Evolutionary conservation across 805 yeast species (phyloP).

Genomic region (Candida dajiaensis): DNA sequence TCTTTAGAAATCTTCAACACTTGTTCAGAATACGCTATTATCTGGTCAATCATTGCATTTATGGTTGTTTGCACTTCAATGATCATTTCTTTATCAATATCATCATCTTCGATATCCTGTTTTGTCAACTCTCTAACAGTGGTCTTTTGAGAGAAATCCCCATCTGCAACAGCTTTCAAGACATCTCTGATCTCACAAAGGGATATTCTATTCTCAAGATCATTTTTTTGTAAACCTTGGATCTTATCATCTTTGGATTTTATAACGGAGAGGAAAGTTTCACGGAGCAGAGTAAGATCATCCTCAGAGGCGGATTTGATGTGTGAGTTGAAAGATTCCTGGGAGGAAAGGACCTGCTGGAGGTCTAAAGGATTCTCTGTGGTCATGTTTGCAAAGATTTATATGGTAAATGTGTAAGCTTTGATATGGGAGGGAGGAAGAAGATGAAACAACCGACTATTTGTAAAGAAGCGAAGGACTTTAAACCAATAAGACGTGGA

Average conservation of each 20-base stretch:
- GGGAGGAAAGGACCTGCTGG: background rate
- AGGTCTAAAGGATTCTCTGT: background rate
- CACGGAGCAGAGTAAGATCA: conserved; percentile 3
- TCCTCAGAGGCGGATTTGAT: conserved; percentile 3
- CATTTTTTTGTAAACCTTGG: background rate
- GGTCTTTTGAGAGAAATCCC: conserved; percentile 73
- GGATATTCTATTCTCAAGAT: background rate
- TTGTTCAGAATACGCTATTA: conserved; percentile 59
- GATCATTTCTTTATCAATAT: conserved; percentile 28
- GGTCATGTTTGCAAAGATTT: background rate
- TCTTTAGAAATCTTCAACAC: conserved; percentile 73
- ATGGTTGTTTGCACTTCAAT: conserved; percentile 71
- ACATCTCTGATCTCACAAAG: conserved; percentile 37
- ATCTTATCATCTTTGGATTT: conserved; percentile 1
- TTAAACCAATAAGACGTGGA: too few relatives aligned
- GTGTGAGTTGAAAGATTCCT: conserved; percentile 1
- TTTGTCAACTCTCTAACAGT: conserved; percentile 39
- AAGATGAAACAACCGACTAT: too few relatives aligned
- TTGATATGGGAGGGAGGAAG: too few relatives aligned
- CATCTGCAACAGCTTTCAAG: conserved; percentile 82
- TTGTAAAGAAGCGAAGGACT: too few relatives aligned
- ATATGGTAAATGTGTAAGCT: too few relatives aligned
- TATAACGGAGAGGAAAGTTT: background rate
- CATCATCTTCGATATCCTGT: conserved; percentile 56
- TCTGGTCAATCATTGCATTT: conserved; percentile 85